phyloP scores from a whole-genome alignment of 2,329 filamentous ascomycete genomes.

The Fusarium metavorans region DNA sequence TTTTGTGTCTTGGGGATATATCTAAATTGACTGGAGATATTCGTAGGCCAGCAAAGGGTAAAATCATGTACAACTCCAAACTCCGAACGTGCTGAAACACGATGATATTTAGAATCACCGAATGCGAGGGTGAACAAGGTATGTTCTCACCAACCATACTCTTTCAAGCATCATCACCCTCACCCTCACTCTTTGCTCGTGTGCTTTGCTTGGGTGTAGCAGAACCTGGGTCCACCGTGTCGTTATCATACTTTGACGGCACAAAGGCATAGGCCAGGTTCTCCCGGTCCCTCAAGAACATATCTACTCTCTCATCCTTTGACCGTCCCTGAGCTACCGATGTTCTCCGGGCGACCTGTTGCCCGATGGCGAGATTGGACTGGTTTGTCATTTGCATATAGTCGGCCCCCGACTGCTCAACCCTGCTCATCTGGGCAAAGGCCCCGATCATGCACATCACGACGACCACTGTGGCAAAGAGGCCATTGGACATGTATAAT shows the following conservation, averaged over 20 bases:
- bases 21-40: neutral
- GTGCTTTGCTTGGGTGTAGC: conserved; percentile 4
- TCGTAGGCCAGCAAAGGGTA: neutral
- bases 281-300: conserved; percentile 81
- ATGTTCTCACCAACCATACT: conserved; percentile 26
- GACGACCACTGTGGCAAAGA: conserved; percentile 78
- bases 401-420: conserved; percentile 70
- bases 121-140: conserved; percentile 2
- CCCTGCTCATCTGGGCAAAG: conserved; percentile 78
- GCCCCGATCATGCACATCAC: conserved; percentile 77
- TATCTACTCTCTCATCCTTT: conserved; percentile 77
- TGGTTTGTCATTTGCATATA: conserved; percentile 76
- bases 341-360: conserved; percentile 66
- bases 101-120: neutral
- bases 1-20: neutral
- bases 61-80: conserved; percentile 16
- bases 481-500: conserved; percentile 80
- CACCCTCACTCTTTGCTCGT: neutral
- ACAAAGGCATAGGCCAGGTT: conserved; percentile 50
- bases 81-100: conserved; percentile 33
- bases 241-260: conserved; percentile 47
- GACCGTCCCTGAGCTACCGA: conserved; percentile 63
- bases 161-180: neutral
- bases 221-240: conserved; percentile 21
- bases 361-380: conserved; percentile 73